A percentile compares a stretch with the other conserved stretches of the same genome.
phyloP scores from a whole-genome alignment of 2,329 filamentous ascomycete species.

The Volutella citrinella region DNA sequence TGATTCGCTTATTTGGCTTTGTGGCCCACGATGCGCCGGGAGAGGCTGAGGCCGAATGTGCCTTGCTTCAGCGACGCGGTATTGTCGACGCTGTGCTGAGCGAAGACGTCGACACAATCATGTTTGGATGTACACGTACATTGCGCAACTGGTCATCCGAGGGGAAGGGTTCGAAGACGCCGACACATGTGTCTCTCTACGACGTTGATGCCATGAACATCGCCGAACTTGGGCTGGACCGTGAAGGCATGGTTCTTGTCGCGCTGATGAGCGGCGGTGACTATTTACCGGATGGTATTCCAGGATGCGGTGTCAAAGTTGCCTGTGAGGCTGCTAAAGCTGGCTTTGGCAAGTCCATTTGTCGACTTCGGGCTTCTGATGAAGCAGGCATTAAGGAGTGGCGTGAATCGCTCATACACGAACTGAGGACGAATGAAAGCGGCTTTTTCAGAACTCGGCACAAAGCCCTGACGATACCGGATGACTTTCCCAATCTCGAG shows the following conservation, averaged over 20 bases:
- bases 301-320: conserved; percentile 81
- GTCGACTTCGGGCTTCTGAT: conserved; percentile 60
- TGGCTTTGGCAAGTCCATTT: conserved; percentile 78
- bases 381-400: conserved; percentile 60
- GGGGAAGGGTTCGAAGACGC: conserved; percentile 58
- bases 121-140: conserved; percentile 85
- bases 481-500: conserved; percentile 75
- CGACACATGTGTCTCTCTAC: conserved; percentile 86
- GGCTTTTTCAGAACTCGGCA: conserved; percentile 77
- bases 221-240: conserved; percentile 62
- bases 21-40: conserved; percentile 83
- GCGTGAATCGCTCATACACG: conserved; percentile 69
- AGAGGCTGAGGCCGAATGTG: conserved; percentile 95
- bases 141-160: conserved; percentile 83
- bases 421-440: conserved; percentile 80
- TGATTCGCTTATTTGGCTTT: conserved; percentile 84
- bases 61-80: conserved; percentile 74
- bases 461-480: conserved; percentile 70
- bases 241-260: conserved; percentile 88
- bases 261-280: conserved; percentile 95
- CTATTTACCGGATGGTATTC: conserved; percentile 84
- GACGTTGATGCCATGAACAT: conserved; percentile 54
- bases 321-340: conserved; percentile 88
- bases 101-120: conserved; percentile 94
- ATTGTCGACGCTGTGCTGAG: conserved; percentile 91